Conservation (phyloP, 495 filamentous ascomycete species). For the Pseudoneurospora amorphoporcata region DNA sequence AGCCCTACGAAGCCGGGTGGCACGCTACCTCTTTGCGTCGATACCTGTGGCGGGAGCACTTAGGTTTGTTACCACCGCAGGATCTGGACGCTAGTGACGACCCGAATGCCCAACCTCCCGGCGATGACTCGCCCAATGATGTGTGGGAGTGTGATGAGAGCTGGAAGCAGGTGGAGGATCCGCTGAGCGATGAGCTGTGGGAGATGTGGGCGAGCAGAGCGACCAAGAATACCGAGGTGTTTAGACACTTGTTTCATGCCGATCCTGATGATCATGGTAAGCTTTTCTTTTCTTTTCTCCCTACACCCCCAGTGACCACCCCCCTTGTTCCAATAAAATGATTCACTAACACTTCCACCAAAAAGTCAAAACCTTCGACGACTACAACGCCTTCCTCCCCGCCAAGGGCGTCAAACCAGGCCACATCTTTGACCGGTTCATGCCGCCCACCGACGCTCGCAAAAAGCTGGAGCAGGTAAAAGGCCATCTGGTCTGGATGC, state of each 20-base stretch:
- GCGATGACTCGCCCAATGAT: conserved; percentile 57
- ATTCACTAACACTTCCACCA: conserved; percentile 2
- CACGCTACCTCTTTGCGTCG: conserved; percentile 74
- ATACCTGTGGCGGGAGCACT: conserved; percentile 86
- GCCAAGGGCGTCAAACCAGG: conserved; percentile 62
- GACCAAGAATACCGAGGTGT: conserved; percentile 71
- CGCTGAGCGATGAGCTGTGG: conserved; percentile 73
- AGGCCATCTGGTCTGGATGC: conserved; percentile 95
- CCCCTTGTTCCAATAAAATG: not conserved
- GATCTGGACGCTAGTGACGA: conserved; percentile 57
- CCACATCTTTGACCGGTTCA: conserved; percentile 71
- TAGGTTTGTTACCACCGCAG: conserved; percentile 72
- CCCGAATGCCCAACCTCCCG: conserved; percentile 73
- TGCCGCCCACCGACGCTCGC: conserved; percentile 58
- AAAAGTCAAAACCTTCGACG: conserved; percentile 70
- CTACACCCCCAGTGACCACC: not conserved
- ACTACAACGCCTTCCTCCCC: conserved; percentile 73
- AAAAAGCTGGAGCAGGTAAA: conserved; percentile 66
- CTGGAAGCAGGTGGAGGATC: conserved; percentile 73
- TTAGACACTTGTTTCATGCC: conserved; percentile 78
- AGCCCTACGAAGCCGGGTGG: conserved; percentile 60
- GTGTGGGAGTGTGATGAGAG: conserved; percentile 49
- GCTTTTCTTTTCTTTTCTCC: not conserved
- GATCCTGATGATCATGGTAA: conserved; percentile 80
- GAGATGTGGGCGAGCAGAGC: conserved; percentile 70